Conservation (phyloP, 1,284 basidiomycete genomes). For the Butyriboletus appendiculatus region DNA sequence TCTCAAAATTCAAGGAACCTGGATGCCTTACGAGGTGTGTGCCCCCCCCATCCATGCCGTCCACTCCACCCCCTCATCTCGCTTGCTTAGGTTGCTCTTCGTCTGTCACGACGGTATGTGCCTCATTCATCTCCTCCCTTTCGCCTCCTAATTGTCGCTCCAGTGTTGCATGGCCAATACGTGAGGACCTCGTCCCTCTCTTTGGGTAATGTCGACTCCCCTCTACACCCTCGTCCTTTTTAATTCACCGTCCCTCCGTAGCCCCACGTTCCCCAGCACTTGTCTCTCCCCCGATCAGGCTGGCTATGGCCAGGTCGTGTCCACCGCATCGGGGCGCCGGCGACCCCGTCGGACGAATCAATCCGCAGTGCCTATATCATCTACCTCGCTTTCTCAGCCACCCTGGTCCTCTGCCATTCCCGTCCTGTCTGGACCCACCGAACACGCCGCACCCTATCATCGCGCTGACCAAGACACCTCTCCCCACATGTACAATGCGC, state of each 20-base stretch:
- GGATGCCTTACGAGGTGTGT: constrained; percentile 85
- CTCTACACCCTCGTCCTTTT: constrained; percentile 1
- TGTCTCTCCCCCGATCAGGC: constrained; percentile 81
- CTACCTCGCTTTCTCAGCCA: constrained; percentile 25
- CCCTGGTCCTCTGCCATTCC: constrained; percentile 32
- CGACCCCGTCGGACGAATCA: constrained; percentile 53
- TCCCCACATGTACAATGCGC: constrained; percentile 26
- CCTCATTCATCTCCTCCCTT: constrained; percentile 11
- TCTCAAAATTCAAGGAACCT: constrained; percentile 86
- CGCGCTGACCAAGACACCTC: constrained; percentile 28
- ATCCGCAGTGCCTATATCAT: constrained; percentile 26
- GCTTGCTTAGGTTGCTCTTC: constrained; percentile 60
- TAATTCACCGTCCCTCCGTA: constrained; percentile 30
- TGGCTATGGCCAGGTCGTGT: constrained; percentile 78
- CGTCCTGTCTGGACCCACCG: constrained; percentile 23
- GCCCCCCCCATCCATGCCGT: constrained; percentile 8
- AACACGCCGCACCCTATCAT: constrained; percentile 27
- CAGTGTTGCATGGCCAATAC: constrained; percentile 88
- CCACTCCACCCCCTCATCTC: constrained; percentile 18
- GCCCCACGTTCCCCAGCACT: constrained; percentile 72
- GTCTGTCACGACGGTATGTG: constrained; percentile 71
- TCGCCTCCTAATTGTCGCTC: constrained; percentile 23
- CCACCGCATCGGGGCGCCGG: constrained; percentile 60
- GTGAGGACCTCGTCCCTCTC: constrained; percentile 77
- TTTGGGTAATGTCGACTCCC: constrained; percentile 61